A percentile compares a stretch with the other conserved stretches of the same genome.
These are phyloP conservation scores for Trichoderma endophyticum DNA, from an alignment of 2,329 filamentous ascomycete species.

Conservation along the genomic window DNA sequence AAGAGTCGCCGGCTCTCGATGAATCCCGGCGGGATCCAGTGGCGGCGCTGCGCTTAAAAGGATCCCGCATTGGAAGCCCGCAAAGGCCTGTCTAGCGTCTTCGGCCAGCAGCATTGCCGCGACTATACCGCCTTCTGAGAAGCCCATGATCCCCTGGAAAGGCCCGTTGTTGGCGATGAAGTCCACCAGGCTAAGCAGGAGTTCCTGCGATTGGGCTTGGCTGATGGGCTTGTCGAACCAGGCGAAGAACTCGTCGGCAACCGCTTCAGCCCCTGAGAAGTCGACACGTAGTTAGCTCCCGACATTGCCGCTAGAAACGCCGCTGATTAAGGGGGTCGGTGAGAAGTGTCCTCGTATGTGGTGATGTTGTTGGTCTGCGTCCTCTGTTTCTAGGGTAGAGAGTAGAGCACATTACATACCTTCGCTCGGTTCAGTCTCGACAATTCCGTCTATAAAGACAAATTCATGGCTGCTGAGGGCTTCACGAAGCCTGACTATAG, in stretches of 20 bases:
- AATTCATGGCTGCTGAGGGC: not conserved
- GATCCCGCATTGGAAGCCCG: conserved; percentile 29
- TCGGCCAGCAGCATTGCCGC: conserved; percentile 32
- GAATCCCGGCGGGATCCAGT: conserved; percentile 27
- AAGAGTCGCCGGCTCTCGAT: conserved; percentile 17
- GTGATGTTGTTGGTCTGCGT: too few species aligned
- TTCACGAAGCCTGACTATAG: not conserved
- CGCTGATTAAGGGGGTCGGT: too few species aligned
- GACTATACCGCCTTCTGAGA: conserved; percentile 22
- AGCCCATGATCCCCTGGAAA: conserved; percentile 11
- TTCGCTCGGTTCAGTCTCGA: not conserved
- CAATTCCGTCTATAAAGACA: not conserved
- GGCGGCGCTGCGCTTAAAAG: conserved; percentile 32
- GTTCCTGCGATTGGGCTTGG: not conserved
- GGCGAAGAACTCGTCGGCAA: not conserved
- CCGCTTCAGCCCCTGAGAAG: not conserved
- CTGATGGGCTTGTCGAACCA: not conserved
- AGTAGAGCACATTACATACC: not conserved
- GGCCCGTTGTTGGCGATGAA: conserved; percentile 3
- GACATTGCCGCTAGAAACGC: too few species aligned
- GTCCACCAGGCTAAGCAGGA: not conserved
- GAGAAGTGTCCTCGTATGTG: too few species aligned
- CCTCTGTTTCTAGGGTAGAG: too few species aligned
- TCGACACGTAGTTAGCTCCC: not conserved
- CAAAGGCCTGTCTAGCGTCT: conserved; percentile 27